Evolutionary conservation across 768 basidiomycete genomes (phyloP).

Genomic region (Lactarius sp.): DNA sequence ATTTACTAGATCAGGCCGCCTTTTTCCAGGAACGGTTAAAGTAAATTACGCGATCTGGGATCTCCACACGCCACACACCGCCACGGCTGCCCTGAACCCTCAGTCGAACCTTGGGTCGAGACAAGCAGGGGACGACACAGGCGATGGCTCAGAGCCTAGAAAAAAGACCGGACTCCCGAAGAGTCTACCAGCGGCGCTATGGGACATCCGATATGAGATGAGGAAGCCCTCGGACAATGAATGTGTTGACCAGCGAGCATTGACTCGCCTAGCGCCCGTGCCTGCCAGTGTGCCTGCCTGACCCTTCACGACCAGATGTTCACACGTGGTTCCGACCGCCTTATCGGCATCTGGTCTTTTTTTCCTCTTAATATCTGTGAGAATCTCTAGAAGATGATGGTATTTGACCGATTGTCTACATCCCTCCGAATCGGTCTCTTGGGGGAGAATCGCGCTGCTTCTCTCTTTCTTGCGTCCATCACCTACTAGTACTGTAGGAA

Average conservation of each 20-base stretch:
- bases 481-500: background rate
- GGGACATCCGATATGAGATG: background rate
- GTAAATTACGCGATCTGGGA: background rate
- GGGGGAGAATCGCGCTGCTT: background rate
- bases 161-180: background rate
- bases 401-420: background rate
- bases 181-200: background rate
- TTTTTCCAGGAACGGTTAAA: background rate
- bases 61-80: background rate
- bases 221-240: background rate
- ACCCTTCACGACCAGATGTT: background rate
- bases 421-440: background rate
- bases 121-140: background rate
- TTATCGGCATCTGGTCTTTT: constrained; percentile 4
- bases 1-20: background rate
- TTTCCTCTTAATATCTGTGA: background rate
- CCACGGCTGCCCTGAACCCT: background rate
- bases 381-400: background rate
- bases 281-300: background rate
- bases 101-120: background rate
- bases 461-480: background rate
- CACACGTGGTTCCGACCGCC: background rate
- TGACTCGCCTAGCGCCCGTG: background rate
- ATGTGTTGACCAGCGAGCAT: background rate
- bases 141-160: background rate